phyloP scores from a whole-genome alignment of 371 early-diverging fungal species.

The Apophysomyces sp. region DNA sequence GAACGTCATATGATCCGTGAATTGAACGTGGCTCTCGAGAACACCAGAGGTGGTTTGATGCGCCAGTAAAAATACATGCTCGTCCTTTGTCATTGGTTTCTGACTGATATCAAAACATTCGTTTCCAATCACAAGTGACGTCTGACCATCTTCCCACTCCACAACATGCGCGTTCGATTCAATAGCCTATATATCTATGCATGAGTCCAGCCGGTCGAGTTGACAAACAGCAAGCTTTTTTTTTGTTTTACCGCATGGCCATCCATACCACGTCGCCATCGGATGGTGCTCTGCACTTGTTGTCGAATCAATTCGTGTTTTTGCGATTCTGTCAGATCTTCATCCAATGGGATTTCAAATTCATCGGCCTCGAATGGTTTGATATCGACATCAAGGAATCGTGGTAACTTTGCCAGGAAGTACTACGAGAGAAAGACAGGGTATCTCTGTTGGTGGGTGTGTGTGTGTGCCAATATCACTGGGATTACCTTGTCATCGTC shows the following conservation, averaged over 20 bases:
- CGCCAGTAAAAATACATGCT: conserved; percentile 69
- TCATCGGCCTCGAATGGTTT: conserved; percentile 67
- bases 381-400: conserved; percentile 69
- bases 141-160: conserved; percentile 80
- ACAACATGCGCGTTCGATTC: conserved; percentile 82
- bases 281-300: conserved; percentile 73
- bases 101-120: conserved; percentile 74
- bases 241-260: conserved; percentile 30
- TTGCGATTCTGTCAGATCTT: conserved; percentile 37
- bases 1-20: conserved; percentile 71
- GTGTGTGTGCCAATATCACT: not conserved
- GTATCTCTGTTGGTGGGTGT: too few species aligned
- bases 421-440: conserved; percentile 34
- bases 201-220: too few species aligned
- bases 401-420: conserved; percentile 71
- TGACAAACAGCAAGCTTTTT: conserved; percentile 7
- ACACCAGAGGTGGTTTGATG: conserved; percentile 63
- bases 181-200: conserved; percentile 32
- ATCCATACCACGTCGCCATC: conserved; percentile 67
- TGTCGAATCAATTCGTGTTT: conserved; percentile 48
- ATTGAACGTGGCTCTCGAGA: conserved; percentile 66
- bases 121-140: conserved; percentile 73
- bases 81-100: conserved; percentile 49
- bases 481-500: conserved; percentile 32
- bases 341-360: conserved; percentile 51